These are phyloP conservation scores for Wallacemonas sp. DNA, from an alignment of 208 protist genomes.

Conservation along the genomic window DNA sequence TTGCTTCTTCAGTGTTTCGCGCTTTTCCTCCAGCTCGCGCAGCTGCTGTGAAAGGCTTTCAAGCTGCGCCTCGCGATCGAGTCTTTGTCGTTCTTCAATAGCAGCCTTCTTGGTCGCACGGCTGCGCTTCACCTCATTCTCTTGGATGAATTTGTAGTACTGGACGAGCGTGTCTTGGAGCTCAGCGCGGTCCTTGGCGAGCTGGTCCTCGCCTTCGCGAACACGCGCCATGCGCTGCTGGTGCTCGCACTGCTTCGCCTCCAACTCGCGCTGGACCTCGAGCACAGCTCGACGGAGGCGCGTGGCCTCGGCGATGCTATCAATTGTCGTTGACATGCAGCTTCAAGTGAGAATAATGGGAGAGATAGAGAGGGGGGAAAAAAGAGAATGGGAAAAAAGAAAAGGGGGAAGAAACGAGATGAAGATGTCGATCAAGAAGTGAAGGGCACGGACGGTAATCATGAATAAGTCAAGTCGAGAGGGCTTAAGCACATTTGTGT, in stretches of 20 bases:
- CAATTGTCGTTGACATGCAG: slow-evolving; percentile 75
- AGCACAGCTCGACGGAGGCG: slow-evolving; percentile 81
- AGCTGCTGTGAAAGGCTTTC: slow-evolving; percentile 58
- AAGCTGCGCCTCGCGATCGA: slow-evolving; percentile 87
- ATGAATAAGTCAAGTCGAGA: not conserved
- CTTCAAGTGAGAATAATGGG: not conserved
- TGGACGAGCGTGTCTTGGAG: slow-evolving; percentile 91
- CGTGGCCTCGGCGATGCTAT: slow-evolving; percentile 91
- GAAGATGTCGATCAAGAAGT: too few relatives aligned
- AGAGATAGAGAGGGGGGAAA: not conserved
- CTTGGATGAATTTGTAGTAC: slow-evolving; percentile 95
- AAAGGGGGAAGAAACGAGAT: not conserved
- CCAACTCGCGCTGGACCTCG: slow-evolving; percentile 87
- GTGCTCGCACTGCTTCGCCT: slow-evolving; percentile 86
- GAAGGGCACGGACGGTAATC: too few relatives aligned
- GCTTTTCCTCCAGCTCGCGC: slow-evolving; percentile 50
- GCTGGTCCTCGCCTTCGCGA: slow-evolving; percentile 76
- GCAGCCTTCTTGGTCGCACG: slow-evolving; percentile 85
- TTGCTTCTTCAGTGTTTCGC: slow-evolving; percentile 51
- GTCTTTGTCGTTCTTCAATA: slow-evolving; percentile 79
- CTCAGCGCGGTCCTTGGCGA: slow-evolving; percentile 71
- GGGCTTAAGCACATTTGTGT: not conserved
- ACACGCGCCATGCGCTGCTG: slow-evolving; percentile 82
- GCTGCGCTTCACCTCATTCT: slow-evolving; percentile 92
- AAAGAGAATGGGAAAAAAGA: not conserved